A percentile compares a stretch with the other conserved stretches of the same genome.
Conservation (phyloP, 805 yeast species). For the Teunomyces panamensis region DNA sequence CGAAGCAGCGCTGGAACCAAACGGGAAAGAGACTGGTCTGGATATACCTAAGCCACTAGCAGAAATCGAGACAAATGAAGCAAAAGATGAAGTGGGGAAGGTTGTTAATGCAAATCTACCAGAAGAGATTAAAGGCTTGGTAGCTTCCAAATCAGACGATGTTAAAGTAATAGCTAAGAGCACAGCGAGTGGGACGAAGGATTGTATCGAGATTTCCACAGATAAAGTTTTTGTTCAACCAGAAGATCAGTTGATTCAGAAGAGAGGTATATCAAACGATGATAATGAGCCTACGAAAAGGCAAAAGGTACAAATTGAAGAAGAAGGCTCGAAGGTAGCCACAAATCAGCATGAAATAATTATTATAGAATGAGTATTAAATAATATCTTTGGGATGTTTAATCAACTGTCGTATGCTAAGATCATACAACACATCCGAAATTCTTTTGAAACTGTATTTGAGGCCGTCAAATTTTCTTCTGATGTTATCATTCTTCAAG, state of each 20-base stretch:
- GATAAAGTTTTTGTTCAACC: too few relatives aligned
- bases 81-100: too few relatives aligned
- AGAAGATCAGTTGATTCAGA: neutral
- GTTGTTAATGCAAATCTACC: too few relatives aligned
- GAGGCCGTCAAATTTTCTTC: conserved; percentile 28
- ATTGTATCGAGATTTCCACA: too few relatives aligned
- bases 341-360: neutral
- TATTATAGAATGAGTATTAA: neutral
- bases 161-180: too few relatives aligned
- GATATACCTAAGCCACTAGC: too few relatives aligned
- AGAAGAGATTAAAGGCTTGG: too few relatives aligned
- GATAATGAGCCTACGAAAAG: conserved; percentile 5
- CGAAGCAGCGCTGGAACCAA: too few relatives aligned
- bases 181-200: too few relatives aligned
- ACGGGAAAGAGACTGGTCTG: too few relatives aligned
- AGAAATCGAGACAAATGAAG: too few relatives aligned
- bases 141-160: too few relatives aligned
- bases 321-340: neutral
- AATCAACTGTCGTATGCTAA: conserved; percentile 12
- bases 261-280: neutral
- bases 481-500: conserved; percentile 25
- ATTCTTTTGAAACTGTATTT: conserved; percentile 27
- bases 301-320: neutral
- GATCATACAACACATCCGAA: conserved; percentile 25
- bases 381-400: neutral